Conservation (phyloP, 306 rosid genomes). For the Prunus padus region DNA sequence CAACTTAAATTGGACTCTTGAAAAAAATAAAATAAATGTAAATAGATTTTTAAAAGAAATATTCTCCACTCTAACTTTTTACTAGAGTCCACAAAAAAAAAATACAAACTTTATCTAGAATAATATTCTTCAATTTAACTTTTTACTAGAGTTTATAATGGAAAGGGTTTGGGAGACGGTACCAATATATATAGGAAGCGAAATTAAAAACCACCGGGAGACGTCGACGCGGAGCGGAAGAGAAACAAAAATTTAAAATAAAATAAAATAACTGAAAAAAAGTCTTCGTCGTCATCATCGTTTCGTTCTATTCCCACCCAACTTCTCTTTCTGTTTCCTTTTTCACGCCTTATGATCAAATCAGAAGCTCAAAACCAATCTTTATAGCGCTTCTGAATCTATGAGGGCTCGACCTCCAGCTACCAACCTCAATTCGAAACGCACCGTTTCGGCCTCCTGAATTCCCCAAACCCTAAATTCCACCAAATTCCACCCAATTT, state of each 20-base stretch:
- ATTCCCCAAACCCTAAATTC: constrained; percentile 17
- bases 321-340: background rate
- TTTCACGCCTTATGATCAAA: background rate
- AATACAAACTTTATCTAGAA: background rate
- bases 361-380: background rate
- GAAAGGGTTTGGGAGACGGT: background rate
- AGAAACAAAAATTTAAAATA: background rate
- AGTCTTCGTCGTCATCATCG: background rate
- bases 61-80: background rate
- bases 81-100: background rate
- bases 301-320: background rate
- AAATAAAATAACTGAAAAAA: background rate
- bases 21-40: too few relatives aligned
- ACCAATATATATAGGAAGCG: background rate
- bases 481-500: background rate
- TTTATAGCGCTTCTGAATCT: background rate
- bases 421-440: background rate
- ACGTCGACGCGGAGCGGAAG: background rate
- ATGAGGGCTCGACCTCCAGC: constrained; percentile 17
- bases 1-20: background rate
- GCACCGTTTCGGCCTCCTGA: constrained; percentile 2
- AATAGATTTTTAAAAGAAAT: too few relatives aligned
- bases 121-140: background rate
- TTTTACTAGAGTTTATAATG: background rate
- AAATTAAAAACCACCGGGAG: background rate